These are phyloP conservation scores for Umbellularia californica DNA, from an alignment of 164 flowering plant genomes.

Conservation along the genomic window DNA sequence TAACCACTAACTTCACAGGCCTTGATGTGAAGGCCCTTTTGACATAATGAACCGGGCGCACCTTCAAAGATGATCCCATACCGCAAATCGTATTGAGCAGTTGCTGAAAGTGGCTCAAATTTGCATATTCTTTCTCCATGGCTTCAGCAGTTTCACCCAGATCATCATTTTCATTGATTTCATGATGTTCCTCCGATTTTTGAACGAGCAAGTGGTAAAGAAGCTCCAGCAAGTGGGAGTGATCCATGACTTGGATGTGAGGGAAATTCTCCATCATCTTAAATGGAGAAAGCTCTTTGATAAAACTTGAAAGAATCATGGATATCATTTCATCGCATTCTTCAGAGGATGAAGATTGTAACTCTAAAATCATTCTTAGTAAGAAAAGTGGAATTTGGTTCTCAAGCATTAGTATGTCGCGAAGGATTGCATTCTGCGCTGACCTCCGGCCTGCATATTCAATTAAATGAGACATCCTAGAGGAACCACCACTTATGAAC, in stretches of 20 bases:
- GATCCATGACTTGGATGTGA: neutral
- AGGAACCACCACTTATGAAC: neutral
- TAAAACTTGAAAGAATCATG: slow-evolving; percentile 29
- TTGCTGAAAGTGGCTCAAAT: neutral
- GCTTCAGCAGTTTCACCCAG: neutral
- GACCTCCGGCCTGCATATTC: slow-evolving; percentile 18
- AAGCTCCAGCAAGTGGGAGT: slow-evolving; percentile 33
- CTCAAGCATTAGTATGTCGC: slow-evolving; percentile 29
- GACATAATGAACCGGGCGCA: neutral
- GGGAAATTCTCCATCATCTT: slow-evolving; percentile 5
- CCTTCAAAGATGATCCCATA: slow-evolving; percentile 8
- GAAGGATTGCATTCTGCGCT: slow-evolving; percentile 17
- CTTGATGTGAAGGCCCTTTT: slow-evolving; percentile 5
- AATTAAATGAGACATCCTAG: slow-evolving; percentile 16
- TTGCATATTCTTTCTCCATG: neutral
- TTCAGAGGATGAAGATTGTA: slow-evolving; percentile 4
- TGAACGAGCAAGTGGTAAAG: slow-evolving; percentile 22
- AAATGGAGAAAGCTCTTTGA: slow-evolving; percentile 37
- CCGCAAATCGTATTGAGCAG: slow-evolving; percentile 8
- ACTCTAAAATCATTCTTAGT: neutral
- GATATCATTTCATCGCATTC: slow-evolving; percentile 18
- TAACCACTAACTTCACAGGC: slow-evolving; percentile 13
- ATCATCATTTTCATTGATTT: neutral
- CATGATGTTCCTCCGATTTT: neutral
- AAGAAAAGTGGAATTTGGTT: slow-evolving; percentile 4